phyloP scores from a whole-genome alignment of 345 rosid species.

The Streptanthus diversifolius region DNA sequence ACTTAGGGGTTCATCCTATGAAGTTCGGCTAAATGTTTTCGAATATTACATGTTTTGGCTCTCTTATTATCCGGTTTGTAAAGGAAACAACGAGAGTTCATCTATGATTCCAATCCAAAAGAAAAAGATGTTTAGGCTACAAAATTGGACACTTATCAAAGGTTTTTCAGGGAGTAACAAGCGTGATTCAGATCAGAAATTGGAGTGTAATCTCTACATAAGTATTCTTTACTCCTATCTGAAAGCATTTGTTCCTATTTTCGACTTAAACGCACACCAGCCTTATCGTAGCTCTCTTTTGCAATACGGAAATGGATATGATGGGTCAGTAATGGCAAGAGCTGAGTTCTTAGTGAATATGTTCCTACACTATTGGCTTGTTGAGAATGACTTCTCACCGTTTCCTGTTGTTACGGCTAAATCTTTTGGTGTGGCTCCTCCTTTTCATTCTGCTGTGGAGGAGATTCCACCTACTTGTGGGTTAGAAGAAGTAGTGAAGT shows the following conservation, averaged over 20 bases:
- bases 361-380: slow-evolving; percentile 79
- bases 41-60: slow-evolving; percentile 93
- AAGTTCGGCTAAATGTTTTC: slow-evolving; percentile 67
- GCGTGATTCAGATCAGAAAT: slow-evolving; percentile 49
- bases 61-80: slow-evolving; percentile 81
- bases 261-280: slow-evolving; percentile 56
- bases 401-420: slow-evolving; percentile 50
- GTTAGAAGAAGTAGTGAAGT: slow-evolving; percentile 71
- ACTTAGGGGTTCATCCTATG: slow-evolving; percentile 45
- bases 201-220: slow-evolving; percentile 60
- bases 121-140: slow-evolving; percentile 49
- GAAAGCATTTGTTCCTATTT: slow-evolving; percentile 69
- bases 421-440: slow-evolving; percentile 61
- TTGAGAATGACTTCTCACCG: slow-evolving; percentile 88
- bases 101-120: slow-evolving; percentile 38
- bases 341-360: slow-evolving; percentile 79
- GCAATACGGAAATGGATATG: slow-evolving; percentile 58
- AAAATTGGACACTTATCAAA: slow-evolving; percentile 63
- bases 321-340: slow-evolving; percentile 48
- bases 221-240: slow-evolving; percentile 70
- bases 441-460: slow-evolving; percentile 47
- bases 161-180: slow-evolving; percentile 52
- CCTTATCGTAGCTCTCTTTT: slow-evolving; percentile 76
- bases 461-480: slow-evolving; percentile 73
- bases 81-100: slow-evolving; percentile 53